These are phyloP conservation scores for Coccinonectria pachysandricola DNA, from an alignment of 2,329 filamentous ascomycete genomes.

Conservation along the genomic window DNA sequence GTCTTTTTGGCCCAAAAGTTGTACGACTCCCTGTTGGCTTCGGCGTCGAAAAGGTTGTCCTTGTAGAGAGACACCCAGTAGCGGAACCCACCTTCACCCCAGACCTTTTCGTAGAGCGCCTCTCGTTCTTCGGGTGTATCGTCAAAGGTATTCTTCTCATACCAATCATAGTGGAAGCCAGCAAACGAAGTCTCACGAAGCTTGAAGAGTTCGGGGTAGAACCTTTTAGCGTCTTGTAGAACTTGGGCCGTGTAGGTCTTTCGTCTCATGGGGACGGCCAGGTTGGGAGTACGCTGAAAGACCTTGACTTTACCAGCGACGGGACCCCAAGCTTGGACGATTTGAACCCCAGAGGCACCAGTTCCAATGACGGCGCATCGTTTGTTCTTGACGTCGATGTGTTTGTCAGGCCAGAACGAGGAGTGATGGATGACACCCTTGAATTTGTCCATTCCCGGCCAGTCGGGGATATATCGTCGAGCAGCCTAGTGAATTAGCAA, in stretches of 20 bases:
- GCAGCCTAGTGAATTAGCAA: constrained; percentile 30
- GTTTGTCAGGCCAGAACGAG: constrained; percentile 48
- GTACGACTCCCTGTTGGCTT: constrained; percentile 43
- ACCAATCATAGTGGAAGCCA: constrained; percentile 48
- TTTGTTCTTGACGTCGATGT: constrained; percentile 47
- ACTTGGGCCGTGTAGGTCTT: constrained; percentile 25
- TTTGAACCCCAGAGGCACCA: constrained; percentile 54
- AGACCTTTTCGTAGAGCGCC: constrained; percentile 37
- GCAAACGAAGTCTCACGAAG: constrained; percentile 42
- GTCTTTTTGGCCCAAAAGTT: constrained; percentile 45
- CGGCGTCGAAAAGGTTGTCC: constrained; percentile 34
- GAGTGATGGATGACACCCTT: constrained; percentile 49
- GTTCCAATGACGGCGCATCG: constrained; percentile 53
- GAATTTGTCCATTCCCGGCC: constrained; percentile 49
- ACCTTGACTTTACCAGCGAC: constrained; percentile 42
- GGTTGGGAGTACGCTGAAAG: constrained; percentile 58
- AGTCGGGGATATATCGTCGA: constrained; percentile 51
- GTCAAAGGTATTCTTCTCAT: constrained; percentile 45
- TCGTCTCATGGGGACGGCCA: constrained; percentile 52
- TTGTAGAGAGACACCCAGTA: constrained; percentile 45
- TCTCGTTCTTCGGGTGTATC: constrained; percentile 39
- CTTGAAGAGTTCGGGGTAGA: constrained; percentile 41
- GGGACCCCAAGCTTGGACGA: constrained; percentile 49
- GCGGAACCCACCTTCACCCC: constrained; percentile 42
- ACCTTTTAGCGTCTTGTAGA: constrained; percentile 32